Conservation (phyloP, 1,284 basidiomycete genomes). For the Wolfiporia cocos region DNA sequence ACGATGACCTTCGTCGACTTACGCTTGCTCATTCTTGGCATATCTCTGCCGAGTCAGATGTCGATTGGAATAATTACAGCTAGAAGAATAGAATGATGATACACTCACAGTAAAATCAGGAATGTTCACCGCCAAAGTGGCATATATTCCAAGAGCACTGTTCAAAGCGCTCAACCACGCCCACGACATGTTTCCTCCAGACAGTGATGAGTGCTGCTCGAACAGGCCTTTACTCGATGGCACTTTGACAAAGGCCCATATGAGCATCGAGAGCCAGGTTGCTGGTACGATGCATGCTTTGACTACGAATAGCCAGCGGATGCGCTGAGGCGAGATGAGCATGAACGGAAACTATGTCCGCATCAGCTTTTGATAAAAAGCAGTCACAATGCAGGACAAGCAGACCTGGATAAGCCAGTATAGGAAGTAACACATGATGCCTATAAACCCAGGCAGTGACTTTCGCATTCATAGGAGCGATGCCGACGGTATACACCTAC, state of each 20-base stretch:
- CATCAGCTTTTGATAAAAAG: not conserved
- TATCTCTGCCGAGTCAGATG: slow-evolving; percentile 38
- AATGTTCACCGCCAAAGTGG: slow-evolving; percentile 66
- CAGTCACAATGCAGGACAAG: not conserved
- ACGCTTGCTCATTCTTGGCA: slow-evolving; percentile 55
- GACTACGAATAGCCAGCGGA: slow-evolving; percentile 66
- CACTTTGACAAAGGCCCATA: slow-evolving; percentile 68
- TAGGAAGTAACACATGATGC: slow-evolving; percentile 72
- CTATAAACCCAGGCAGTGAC: no score
- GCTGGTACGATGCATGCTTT: slow-evolving; percentile 64
- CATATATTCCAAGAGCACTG: slow-evolving; percentile 60
- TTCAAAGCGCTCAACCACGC: slow-evolving; percentile 71
- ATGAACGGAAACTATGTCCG: slow-evolving; percentile 55
- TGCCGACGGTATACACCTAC: slow-evolving; percentile 24
- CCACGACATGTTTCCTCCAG: slow-evolving; percentile 55
- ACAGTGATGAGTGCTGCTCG: slow-evolving; percentile 36
- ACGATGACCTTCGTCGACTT: no score
- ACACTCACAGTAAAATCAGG: slow-evolving; percentile 60
- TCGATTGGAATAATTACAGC: not conserved
- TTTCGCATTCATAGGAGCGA: slow-evolving; percentile 1
- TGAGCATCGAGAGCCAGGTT: slow-evolving; percentile 65
- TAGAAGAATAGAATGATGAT: slow-evolving; percentile 1
- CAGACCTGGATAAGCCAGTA: slow-evolving; percentile 59
- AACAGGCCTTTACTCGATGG: slow-evolving; percentile 48
- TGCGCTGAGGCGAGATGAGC: slow-evolving; percentile 69